Conservation (phyloP, 2,329 filamentous ascomycete genomes). For the Thelonectria blattea region DNA sequence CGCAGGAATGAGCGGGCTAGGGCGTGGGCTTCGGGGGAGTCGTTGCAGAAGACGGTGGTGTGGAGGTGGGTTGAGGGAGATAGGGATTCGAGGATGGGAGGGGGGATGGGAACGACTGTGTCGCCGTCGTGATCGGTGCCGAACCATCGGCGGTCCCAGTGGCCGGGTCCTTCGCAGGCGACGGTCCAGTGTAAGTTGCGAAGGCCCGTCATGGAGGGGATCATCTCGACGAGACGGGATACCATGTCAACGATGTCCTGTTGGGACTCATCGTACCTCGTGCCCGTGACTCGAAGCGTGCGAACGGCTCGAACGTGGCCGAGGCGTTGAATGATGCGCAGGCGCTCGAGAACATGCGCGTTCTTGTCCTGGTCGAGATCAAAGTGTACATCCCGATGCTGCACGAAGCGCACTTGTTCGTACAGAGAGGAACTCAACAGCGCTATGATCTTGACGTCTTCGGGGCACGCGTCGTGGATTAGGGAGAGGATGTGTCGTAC, state of each 20-base stretch:
- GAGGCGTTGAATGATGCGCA: conserved; percentile 12
- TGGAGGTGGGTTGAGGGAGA: background rate
- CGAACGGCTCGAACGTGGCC: conserved; percentile 7
- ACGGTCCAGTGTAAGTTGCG: conserved; percentile 11
- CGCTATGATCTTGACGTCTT: background rate
- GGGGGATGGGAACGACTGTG: background rate
- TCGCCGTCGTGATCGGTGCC: background rate
- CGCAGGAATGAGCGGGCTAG: conserved; percentile 3
- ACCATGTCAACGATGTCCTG: background rate
- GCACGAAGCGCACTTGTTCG: conserved; percentile 7
- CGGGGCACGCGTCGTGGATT: background rate
- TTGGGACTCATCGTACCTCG: background rate
- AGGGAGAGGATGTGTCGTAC: background rate
- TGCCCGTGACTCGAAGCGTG: conserved; percentile 5
- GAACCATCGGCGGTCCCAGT: too few relatives aligned
- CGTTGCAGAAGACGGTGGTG: conserved; percentile 10
- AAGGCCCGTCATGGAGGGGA: conserved; percentile 14
- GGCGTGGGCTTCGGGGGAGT: background rate
- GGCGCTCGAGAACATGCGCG: conserved; percentile 1
- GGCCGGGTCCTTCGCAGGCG: background rate
- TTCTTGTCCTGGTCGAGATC: conserved; percentile 5
- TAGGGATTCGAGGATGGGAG: conserved; percentile 5
- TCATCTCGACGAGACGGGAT: background rate
- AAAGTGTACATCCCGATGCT: conserved; percentile 9
- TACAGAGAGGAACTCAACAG: conserved; percentile 1